Evolutionary conservation across 306 rosid genomes (phyloP), one percentile per base, ranked within the genome.

Genomic region (Casuarina equisetifolia): DNA sequence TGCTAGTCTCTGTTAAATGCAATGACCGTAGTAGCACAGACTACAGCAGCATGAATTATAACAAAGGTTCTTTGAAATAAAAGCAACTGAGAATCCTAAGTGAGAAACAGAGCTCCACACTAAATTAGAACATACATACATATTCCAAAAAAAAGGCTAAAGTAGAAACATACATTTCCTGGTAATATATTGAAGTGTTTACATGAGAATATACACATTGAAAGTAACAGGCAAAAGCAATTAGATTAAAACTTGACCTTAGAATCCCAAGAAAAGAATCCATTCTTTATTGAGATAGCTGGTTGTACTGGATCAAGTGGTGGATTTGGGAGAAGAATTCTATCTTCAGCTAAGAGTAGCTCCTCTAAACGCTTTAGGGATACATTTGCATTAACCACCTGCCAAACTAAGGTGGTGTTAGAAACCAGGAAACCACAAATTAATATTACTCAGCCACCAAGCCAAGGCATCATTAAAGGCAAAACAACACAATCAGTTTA

Each of bases 321-420:
- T 54, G 94, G 97, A 90, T 92, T 94, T 80, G 97, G 97, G 71
- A 86, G 78, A 85, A 94, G 94, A 79, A 85, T 67, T 82, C 94
- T 86, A 76, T 94, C 98, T 79, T 94, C 97, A 38, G 96, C 96
- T 62, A 76, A 83, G 64, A 94, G 97, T 73, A 94, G 85, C 45
- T 92, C 97, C 85, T 94, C 95, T 44, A 94, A 70, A 48, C 98
- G 96, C 85, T 90, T 92, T 83, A 94, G 74, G 25, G 98, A 94
- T 80, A 94, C 98, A 83, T 94, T 88, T 70, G 98, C 96, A 88
- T 94, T 94, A 75, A 92, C 98, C 63, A 58, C 96, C 98, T 94
- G 81, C 50, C 71, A 73, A 70, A 87, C 48, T 63, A 78, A 76
- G 72, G 53, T 73, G 82, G 49, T 54, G 32, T 78, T 25, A 86